A percentile compares a stretch with the other conserved stretches of the same genome.
Conservation (phyloP, 2,329 filamentous ascomycete genomes). For the Botryosphaeria agaves region DNA sequence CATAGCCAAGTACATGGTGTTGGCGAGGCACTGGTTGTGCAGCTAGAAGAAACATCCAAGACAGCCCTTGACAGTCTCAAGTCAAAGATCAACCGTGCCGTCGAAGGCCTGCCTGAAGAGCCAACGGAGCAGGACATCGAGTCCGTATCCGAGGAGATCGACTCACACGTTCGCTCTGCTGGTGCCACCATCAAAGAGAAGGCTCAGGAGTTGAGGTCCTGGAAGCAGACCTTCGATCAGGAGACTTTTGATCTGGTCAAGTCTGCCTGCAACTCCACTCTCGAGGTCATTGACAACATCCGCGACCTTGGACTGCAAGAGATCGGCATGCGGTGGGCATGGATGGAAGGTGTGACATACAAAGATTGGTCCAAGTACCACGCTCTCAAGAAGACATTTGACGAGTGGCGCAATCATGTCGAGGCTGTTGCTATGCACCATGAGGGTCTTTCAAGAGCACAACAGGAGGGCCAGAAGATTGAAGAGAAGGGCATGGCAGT, state of each 20-base stretch:
- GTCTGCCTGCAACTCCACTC: slow-evolving; percentile 59
- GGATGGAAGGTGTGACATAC: slow-evolving; percentile 90
- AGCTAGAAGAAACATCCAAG: slow-evolving; percentile 50
- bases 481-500: slow-evolving; percentile 67
- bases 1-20: slow-evolving; percentile 45
- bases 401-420: slow-evolving; percentile 71
- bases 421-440: slow-evolving; percentile 60
- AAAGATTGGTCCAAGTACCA: slow-evolving; percentile 96
- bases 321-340: slow-evolving; percentile 86
- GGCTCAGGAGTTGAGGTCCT: slow-evolving; percentile 59
- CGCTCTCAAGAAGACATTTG: slow-evolving; percentile 64
- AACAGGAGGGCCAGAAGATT: slow-evolving; percentile 48
- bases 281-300: slow-evolving; percentile 67
- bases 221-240: slow-evolving; percentile 55
- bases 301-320: slow-evolving; percentile 74
- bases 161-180: slow-evolving; percentile 42
- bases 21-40: slow-evolving; percentile 47
- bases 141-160: slow-evolving; percentile 33
- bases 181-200: slow-evolving; percentile 59
- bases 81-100: slow-evolving; percentile 40
- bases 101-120: slow-evolving; percentile 38
- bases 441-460: slow-evolving; percentile 49
- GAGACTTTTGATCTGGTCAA: slow-evolving; percentile 53
- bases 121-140: slow-evolving; percentile 34
- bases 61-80: slow-evolving; percentile 50